Evolutionary conservation across 148 eudicot species (phyloP).

Genomic region (Vaccinium vitisidaea): DNA sequence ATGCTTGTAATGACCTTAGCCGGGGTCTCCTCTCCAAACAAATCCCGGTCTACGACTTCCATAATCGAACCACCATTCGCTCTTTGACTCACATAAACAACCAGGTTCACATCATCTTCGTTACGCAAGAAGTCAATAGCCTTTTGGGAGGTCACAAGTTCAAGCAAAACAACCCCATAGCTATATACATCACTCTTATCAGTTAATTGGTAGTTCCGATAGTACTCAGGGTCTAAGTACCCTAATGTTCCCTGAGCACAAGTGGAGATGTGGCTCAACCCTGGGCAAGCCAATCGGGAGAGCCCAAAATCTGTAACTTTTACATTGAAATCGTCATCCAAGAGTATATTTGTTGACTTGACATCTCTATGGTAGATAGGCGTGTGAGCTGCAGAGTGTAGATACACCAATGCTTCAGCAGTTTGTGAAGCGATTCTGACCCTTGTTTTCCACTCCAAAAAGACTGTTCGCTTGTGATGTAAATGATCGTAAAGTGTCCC

Average conservation of each 20-base stretch:
- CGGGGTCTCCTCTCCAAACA: slow-evolving; percentile 29
- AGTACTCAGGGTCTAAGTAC: slow-evolving; percentile 45
- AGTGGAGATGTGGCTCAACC: slow-evolving; percentile 37
- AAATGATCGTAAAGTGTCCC: slow-evolving; percentile 41
- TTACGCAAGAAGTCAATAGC: slow-evolving; percentile 36
- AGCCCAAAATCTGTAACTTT: slow-evolving; percentile 43
- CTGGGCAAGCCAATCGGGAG: slow-evolving; percentile 35
- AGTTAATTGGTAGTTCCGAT: slow-evolving; percentile 34
- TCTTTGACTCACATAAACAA: slow-evolving; percentile 25
- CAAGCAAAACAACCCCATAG: slow-evolving; percentile 41
- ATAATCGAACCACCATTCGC: slow-evolving; percentile 16
- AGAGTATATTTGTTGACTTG: slow-evolving; percentile 43
- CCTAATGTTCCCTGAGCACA: slow-evolving; percentile 45
- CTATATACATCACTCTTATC: slow-evolving; percentile 46
- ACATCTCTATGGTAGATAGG: slow-evolving; percentile 44
- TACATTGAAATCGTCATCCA: slow-evolving; percentile 32
- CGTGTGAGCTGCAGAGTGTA: slow-evolving; percentile 32
- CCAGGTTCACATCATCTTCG: slow-evolving; percentile 37
- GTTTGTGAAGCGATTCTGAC: slow-evolving; percentile 37
- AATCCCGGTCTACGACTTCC: slow-evolving; percentile 31
- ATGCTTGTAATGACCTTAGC: slow-evolving; percentile 13
- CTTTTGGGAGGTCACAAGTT: slow-evolving; percentile 34
- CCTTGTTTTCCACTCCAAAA: slow-evolving; percentile 31
- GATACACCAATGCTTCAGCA: slow-evolving; percentile 42
- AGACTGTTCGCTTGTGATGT: slow-evolving; percentile 19